Evolutionary conservation across 2,329 filamentous ascomycete genomes (phyloP), one percentile per base, ranked within the genome.

Genomic region (Hypocreales sp.): DNA sequence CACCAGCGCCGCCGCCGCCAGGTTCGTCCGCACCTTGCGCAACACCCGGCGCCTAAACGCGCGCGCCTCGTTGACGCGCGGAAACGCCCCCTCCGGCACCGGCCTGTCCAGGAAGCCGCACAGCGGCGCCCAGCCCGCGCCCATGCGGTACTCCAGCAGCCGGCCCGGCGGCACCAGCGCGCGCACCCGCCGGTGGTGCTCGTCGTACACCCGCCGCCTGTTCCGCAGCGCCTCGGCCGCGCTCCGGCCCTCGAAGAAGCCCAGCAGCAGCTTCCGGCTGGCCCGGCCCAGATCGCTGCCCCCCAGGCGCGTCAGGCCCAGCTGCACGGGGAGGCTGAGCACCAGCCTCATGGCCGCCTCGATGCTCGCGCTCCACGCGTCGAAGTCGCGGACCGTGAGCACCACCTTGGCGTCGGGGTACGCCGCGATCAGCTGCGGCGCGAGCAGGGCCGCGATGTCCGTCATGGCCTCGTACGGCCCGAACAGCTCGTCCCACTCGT

Each of bases 101-200:
- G 44, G 16, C 31, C 48, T 51, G 0, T 42, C 47, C 10, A 55
- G 21, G 14, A 55, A 53, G 3, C 30, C 22, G 13, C 50, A 54
- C 5, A 55, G 24, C 2, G 52, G 45, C 15, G 33, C 39, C 48
- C 51, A 54, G 1, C 47, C 52, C 8, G 44, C 38, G 2, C 30
- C 28, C 3, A 49, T 25, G 13, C 38, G 33, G 12, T 37, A 50
- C 13, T 51, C 40, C n/a, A 55, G 31, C 8, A 55, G 32, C 23
- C 33, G 34, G 1, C 39, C 39, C 1, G 13, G n/a, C 0, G 42
- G 32, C 1, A 45, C 41, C 3, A 35, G 33, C 0, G 38, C 37
- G 5, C 41, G 33, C 1, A 53, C 30, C 8, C 35, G 28, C 5
- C 29, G 30, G 22, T 52, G 41, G 7, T 53, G 46, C 3, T 42